phyloP scores from a whole-genome alignment of 768 basidiomycete genomes.

The Calocybe indica region DNA sequence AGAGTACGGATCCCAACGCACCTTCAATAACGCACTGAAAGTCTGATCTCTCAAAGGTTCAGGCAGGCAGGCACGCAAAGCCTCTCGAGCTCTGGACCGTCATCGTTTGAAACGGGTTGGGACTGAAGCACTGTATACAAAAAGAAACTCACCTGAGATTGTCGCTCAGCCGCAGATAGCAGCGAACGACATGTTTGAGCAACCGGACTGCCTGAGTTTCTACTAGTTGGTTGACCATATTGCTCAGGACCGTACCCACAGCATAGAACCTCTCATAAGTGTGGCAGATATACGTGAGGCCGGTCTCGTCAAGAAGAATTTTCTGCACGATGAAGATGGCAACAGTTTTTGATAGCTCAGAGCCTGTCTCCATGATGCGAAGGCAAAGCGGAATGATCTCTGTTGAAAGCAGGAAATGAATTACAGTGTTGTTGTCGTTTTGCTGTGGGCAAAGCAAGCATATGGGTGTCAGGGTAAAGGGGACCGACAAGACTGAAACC shows the following conservation, averaged over 20 bases:
- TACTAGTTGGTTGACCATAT: constrained; percentile 98
- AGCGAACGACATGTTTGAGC: constrained; percentile 96
- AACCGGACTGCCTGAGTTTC: constrained; percentile 96
- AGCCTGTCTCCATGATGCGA: constrained; percentile 99
- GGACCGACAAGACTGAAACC: constrained; percentile 9
- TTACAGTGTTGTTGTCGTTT: constrained; percentile 99
- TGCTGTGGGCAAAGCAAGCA: constrained; percentile 45
- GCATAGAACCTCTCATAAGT: constrained; percentile 99
- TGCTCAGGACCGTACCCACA: constrained; percentile 95
- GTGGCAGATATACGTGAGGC: constrained; percentile 97
- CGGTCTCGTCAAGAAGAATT: constrained; percentile 94
- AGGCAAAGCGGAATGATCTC: constrained; percentile 99
- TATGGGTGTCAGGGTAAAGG: not conserved
- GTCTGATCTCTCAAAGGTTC: constrained; percentile 94
- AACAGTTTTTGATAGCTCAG: constrained; percentile 96
- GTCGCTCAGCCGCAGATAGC: constrained; percentile 93
- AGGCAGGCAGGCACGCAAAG: constrained; percentile 90
- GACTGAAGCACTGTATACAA: not conserved
- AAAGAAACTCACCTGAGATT: constrained; percentile 70
- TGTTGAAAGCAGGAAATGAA: constrained; percentile 97
- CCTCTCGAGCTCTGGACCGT: constrained; percentile 79
- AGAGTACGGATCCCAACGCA: constrained; percentile 20
- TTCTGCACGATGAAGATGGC: constrained; percentile 99
- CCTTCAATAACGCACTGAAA: constrained; percentile 87
- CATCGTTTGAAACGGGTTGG: constrained; percentile 4